Evolutionary conservation across 1,139 yeast genomes (phyloP), one percentile per base, ranked within the genome.

Genomic region (Hanseniaspora sp.): DNA sequence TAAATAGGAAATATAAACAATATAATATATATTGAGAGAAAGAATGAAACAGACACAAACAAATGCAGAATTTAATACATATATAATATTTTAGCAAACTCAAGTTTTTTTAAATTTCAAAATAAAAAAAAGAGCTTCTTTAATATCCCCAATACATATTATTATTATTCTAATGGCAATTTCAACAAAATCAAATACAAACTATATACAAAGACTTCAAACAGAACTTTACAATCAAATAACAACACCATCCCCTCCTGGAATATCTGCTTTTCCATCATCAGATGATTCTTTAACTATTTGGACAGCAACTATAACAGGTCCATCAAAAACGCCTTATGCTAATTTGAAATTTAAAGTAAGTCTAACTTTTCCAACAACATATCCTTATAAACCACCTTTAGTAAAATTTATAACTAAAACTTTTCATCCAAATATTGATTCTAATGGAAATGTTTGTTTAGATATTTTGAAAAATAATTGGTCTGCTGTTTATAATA

Each of bases 391-490:
- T 63, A 68, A 72, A 42, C 80, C 86, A 23, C 86, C 86, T 39
- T 72, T 71, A 58, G 74, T 82, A 62, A 75, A 74, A 59, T 82
- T 82, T 67, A 73, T 74, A 43, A 74, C 83, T 48, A 83, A 83
- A 56, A 80, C 82, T 73, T 81, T 81, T 74, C 88, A 82, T 62
- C 88, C 88, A 56, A 82, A 82, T 64, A 81, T 82, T 59, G 83
- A 80, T 63, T 74, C 78, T 70, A 71, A 76, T 58, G 87, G 87
- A 46, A 78, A 79, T 64, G 47, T 54, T 7, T 54, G 56, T 23
- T 58, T 70, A 55, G 74, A 71, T 60, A 69, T 70, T 52, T 61
- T 71, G 53, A 69, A 75, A 61, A 85, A 80, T 57, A 80, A 79
- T 62, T 82, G 87, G 87, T 78, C 84, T 17, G 86, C 86, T 4